Conservation (phyloP, 148 eudicot genomes). For the Cornus controversa region DNA sequence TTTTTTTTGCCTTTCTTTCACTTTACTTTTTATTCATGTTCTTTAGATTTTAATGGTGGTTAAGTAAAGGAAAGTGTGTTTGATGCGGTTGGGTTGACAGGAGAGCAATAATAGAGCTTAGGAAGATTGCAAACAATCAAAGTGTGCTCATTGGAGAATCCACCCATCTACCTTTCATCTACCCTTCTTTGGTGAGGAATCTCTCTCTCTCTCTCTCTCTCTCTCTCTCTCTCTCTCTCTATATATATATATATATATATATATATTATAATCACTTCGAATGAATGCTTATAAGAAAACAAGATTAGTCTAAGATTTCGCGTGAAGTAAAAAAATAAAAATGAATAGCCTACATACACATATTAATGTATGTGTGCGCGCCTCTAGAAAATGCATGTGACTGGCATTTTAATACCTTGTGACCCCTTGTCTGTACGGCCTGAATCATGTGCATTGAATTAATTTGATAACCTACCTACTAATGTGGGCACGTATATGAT, state of each 20-base stretch:
- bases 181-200: neutral
- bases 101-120: slow-evolving; percentile 22
- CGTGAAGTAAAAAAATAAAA: neutral
- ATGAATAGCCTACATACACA: too few species aligned
- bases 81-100: slow-evolving; percentile 28
- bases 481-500: neutral
- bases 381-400: neutral
- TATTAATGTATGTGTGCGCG: too few species aligned
- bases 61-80: slow-evolving; percentile 17
- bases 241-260: too few species aligned
- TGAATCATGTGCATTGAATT: neutral
- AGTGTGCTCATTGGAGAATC: slow-evolving; percentile 12
- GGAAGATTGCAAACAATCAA: neutral
- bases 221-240: slow-evolving; percentile 8
- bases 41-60: slow-evolving; percentile 17
- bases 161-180: slow-evolving; percentile 8
- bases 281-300: neutral
- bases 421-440: slow-evolving; percentile 11
- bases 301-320: neutral
- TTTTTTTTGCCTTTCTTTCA: neutral
- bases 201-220: slow-evolving; percentile 1
- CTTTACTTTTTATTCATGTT: slow-evolving; percentile 1
- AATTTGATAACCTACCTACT: neutral
- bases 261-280: neutral
- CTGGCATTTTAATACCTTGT: slow-evolving; percentile 10